These are phyloP conservation scores for Dicorynia guianensis DNA, from an alignment of 306 rosid genomes.

Conservation along the genomic window DNA sequence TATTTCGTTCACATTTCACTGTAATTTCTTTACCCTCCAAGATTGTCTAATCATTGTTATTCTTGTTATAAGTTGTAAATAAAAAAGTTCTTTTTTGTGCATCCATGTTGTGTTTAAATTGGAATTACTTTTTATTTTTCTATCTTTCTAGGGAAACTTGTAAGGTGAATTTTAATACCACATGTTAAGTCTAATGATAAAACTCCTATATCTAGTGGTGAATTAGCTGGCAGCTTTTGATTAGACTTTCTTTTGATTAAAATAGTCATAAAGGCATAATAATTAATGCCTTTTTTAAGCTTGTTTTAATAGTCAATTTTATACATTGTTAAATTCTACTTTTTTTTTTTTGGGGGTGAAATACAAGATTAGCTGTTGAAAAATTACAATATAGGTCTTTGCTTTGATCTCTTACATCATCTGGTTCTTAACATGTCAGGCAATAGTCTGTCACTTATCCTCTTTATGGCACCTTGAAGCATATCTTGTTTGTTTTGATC, in stretches of 20 bases:
- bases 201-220: constrained; percentile 30
- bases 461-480: constrained; percentile 17
- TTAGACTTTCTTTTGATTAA: constrained; percentile 1
- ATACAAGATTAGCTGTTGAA: constrained; percentile 16
- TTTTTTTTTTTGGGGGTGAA: constrained; percentile 31
- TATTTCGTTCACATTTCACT: constrained; percentile 90
- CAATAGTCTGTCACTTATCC: constrained; percentile 27
- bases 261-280: constrained; percentile 22
- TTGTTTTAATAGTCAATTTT: constrained; percentile 8
- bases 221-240: constrained; percentile 14
- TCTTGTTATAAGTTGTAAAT: constrained; percentile 14
- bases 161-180: constrained; percentile 31
- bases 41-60: constrained; percentile 21
- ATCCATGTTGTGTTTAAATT: constrained; percentile 14
- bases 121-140: constrained; percentile 29
- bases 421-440: constrained; percentile 28
- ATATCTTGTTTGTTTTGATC: background rate
- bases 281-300: constrained; percentile 12
- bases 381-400: constrained; percentile 7
- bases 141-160: constrained; percentile 11
- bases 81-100: constrained; percentile 15
- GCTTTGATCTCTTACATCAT: constrained; percentile 25
- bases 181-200: constrained; percentile 7
- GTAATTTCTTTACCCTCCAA: constrained; percentile 54
- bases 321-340: constrained; percentile 13